These are phyloP conservation scores for Saccharomycopsis fodiens DNA, from an alignment of 805 yeast species.

Conservation along the genomic window DNA sequence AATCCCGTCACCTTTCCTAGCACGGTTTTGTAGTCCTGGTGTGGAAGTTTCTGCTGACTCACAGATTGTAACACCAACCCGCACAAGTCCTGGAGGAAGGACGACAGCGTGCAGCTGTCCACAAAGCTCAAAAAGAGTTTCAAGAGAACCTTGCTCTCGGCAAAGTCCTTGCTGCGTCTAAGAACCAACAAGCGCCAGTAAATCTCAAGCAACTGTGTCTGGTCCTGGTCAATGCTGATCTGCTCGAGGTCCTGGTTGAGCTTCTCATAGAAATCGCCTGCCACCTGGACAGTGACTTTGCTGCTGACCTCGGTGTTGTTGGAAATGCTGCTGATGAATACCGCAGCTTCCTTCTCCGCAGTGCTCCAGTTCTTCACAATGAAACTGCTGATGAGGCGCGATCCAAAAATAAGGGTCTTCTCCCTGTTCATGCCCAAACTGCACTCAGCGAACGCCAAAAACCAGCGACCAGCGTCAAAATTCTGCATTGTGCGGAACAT, in stretches of 20 bases:
- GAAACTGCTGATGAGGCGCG: slow-evolving; percentile 40
- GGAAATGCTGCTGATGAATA: slow-evolving; percentile 34
- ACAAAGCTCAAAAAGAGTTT: slow-evolving; percentile 23
- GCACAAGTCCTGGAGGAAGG: slow-evolving; percentile 34
- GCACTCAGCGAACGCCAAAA: slow-evolving; percentile 41
- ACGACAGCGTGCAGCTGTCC: slow-evolving; percentile 5
- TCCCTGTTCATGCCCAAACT: slow-evolving; percentile 35
- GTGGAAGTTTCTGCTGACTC: slow-evolving; percentile 24
- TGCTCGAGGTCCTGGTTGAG: slow-evolving; percentile 16
- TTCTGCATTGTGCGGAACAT: slow-evolving; percentile 40
- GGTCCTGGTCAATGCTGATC: background rate
- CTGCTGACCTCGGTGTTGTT: slow-evolving; percentile 20
- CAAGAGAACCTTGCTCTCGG: slow-evolving; percentile 24
- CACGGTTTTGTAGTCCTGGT: slow-evolving; percentile 3
- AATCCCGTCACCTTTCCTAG: slow-evolving; percentile 20
- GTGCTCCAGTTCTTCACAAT: slow-evolving; percentile 37
- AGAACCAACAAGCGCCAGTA: slow-evolving; percentile 47
- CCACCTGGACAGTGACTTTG: slow-evolving; percentile 20
- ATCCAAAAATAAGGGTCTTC: slow-evolving; percentile 37
- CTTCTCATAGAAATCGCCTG: slow-evolving; percentile 18
- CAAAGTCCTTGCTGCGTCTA: slow-evolving; percentile 29
- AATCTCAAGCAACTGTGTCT: slow-evolving; percentile 28
- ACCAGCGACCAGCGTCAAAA: slow-evolving; percentile 33
- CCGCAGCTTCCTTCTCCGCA: slow-evolving; percentile 31
- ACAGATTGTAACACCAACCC: slow-evolving; percentile 35